Base-by-base conservation (phyloP, 257 asterid genomes). In the Capsicum baccatum region DNA sequence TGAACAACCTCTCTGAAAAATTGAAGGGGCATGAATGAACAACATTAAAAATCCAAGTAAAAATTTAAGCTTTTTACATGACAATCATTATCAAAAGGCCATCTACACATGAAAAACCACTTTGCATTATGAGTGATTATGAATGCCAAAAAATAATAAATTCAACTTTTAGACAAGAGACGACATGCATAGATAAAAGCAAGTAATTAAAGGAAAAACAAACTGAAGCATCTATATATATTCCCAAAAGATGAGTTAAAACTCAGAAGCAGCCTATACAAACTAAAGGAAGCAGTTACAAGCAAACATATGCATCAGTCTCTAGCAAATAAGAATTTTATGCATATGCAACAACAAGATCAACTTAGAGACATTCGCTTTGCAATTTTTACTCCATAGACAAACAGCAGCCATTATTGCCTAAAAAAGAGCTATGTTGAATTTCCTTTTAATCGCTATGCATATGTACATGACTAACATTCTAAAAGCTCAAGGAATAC, bases 1-100 rank as follows among this genome's bases (percentile, higher is more conserved):
- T 87, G 98, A 63, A 86, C 87, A 88, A 90, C 96, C 87, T 96
- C 99, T 84, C 99, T 97, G 88, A 81, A 86, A 73, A 87, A 48
- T 81, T 73, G 42, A 74, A 79, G 16, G 70, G 50, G 81, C 42
- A 60, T 19, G 16, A 83, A 44, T 14, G 78, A 10, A 15, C 17
- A 55, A 48, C 37, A 21, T 67, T 83, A 67, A 54, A 82, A 39
- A 47, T 16, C 44, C 82, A 78, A 13, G 26, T 15, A 54, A 54
- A 37, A 54, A 14, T 12, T 54, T 26, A 52, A 76, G 81, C 44
- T 26, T 78, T 15, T 54, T 26, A 54, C 50, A 52, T 8, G 64
- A 78, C 26, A 14, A 78, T 26, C 81, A 52, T 54, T 54, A 78
- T 26, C 50, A 78, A 16, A 15, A 42, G 21, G 37, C 19, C 47